Percentiles rank a stretch among this genome's conserved stretches.
These are phyloP conservation scores for Thelonectria rubi DNA, from an alignment of 2,329 filamentous ascomycete species.

Conservation along the genomic window DNA sequence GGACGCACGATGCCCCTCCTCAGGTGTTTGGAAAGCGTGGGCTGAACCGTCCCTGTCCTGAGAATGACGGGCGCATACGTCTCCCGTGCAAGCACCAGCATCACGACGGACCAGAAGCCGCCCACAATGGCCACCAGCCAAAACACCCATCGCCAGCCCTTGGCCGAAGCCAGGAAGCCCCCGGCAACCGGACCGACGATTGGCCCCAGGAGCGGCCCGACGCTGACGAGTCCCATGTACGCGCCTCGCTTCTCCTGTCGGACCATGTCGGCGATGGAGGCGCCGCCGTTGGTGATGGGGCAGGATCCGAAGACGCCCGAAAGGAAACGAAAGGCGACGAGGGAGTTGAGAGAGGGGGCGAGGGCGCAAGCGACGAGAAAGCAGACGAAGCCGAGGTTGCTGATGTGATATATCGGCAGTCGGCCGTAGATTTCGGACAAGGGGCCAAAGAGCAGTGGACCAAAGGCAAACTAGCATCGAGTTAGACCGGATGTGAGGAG, in stretches of 20 bases:
- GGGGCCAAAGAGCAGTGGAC: conserved; percentile 14
- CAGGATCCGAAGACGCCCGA: conserved; percentile 54
- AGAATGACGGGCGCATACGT: conserved; percentile 25
- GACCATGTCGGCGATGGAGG: conserved; percentile 60
- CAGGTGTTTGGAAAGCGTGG: conserved; percentile 42
- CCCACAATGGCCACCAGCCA: conserved; percentile 56
- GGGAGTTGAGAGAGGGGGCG: conserved; percentile 50
- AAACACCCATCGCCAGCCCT: conserved; percentile 61
- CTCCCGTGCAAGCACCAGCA: conserved; percentile 40
- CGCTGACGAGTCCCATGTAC: conserved; percentile 56
- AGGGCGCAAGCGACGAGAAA: conserved; percentile 62
- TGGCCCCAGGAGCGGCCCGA: conserved; percentile 61
- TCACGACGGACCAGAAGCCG: conserved; percentile 41
- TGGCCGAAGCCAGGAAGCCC: conserved; percentile 52
- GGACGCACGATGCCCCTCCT: conserved; percentile 62
- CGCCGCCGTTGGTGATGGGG: conserved; percentile 59
- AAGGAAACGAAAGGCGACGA: conserved; percentile 59
- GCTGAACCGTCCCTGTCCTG: too few species aligned
- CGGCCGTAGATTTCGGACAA: conserved; percentile 20
- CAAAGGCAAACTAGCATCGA: conserved; percentile 26
- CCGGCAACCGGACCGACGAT: conserved; percentile 60
- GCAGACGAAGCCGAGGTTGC: conserved; percentile 52
- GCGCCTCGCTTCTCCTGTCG: conserved; percentile 56
- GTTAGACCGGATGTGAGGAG: too few species aligned
- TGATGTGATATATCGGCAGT: background rate